These are phyloP conservation scores for Dendrostoma leiphaemia DNA, from an alignment of 2,329 filamentous ascomycete genomes.

Conservation along the genomic window DNA sequence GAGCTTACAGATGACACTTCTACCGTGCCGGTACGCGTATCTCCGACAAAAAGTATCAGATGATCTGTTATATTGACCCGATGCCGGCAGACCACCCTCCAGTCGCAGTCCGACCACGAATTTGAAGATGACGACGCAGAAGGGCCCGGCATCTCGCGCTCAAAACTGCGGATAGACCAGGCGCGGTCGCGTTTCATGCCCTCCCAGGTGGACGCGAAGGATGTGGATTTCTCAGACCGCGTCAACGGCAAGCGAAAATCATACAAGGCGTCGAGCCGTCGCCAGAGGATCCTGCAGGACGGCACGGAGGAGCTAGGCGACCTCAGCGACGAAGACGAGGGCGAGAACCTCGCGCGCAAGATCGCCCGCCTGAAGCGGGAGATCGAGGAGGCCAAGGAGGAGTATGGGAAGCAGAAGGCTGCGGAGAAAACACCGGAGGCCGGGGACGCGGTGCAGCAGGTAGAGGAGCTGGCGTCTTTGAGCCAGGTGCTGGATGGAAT, in stretches of 20 bases:
- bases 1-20: conserved; percentile 88
- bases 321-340: conserved; percentile 65
- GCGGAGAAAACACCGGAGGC: conserved; percentile 36
- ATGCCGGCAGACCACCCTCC: conserved; percentile 52
- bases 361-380: conserved; percentile 82
- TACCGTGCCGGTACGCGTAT: conserved; percentile 67
- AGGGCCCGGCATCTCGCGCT: conserved; percentile 68
- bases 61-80: not conserved
- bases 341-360: conserved; percentile 73
- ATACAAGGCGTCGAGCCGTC: conserved; percentile 72
- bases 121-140: conserved; percentile 63
- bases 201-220: conserved; percentile 70
- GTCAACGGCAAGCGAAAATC: conserved; percentile 79
- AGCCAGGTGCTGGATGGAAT: conserved; percentile 72
- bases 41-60: not conserved
- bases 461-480: conserved; percentile 64
- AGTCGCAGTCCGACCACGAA: conserved; percentile 60
- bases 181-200: conserved; percentile 80
- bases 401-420: conserved; percentile 55
- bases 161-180: conserved; percentile 71
- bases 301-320: conserved; percentile 69
- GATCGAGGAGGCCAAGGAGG: conserved; percentile 69
- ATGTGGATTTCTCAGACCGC: conserved; percentile 87
- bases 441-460: conserved; percentile 37
- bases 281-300: conserved; percentile 60